A percentile compares a stretch with the other conserved stretches of the same genome.
phyloP scores from a whole-genome alignment of 2,329 filamentous ascomycete genomes.

The Lachnellula willkommii region DNA sequence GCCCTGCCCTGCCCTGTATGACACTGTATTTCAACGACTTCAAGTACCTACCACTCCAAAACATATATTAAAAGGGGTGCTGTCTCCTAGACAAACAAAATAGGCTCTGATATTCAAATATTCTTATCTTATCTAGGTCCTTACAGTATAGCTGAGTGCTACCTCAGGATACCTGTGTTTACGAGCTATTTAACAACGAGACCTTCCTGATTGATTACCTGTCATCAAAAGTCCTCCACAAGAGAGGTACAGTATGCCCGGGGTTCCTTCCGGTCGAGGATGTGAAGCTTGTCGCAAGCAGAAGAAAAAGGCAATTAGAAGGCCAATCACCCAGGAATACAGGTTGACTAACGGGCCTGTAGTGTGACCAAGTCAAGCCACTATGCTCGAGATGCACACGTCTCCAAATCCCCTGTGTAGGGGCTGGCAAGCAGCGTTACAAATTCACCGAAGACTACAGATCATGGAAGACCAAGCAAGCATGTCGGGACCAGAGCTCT shows the following conservation, averaged over 20 bases:
- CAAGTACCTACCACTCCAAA: too few species aligned
- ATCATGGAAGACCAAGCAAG: neutral
- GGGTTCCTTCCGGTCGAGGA: conserved; percentile 1
- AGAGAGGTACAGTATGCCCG: neutral
- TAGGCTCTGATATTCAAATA: too few species aligned
- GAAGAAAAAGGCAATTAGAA: conserved; percentile 3
- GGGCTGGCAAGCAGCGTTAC: neutral
- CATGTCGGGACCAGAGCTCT: neutral
- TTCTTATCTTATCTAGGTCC: too few species aligned
- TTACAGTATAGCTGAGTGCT: too few species aligned
- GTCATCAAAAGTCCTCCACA: too few species aligned
- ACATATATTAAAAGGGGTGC: too few species aligned
- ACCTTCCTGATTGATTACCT: too few species aligned
- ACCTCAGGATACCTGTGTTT: too few species aligned
- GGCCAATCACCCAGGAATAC: neutral
- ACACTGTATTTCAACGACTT: too few species aligned
- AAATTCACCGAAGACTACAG: conserved; percentile 1
- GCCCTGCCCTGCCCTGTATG: too few species aligned
- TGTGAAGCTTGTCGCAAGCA: conserved; percentile 7
- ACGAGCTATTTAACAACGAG: too few species aligned
- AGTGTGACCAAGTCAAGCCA: neutral
- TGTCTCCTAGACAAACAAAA: too few species aligned
- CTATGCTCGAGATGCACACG: neutral
- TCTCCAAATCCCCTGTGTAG: neutral
- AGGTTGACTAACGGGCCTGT: neutral